Percentiles rank a stretch among this genome's conserved stretches.
These are phyloP conservation scores for Aspergillus carlsbadensis DNA, from an alignment of 495 filamentous ascomycete genomes.

Conservation along the genomic window DNA sequence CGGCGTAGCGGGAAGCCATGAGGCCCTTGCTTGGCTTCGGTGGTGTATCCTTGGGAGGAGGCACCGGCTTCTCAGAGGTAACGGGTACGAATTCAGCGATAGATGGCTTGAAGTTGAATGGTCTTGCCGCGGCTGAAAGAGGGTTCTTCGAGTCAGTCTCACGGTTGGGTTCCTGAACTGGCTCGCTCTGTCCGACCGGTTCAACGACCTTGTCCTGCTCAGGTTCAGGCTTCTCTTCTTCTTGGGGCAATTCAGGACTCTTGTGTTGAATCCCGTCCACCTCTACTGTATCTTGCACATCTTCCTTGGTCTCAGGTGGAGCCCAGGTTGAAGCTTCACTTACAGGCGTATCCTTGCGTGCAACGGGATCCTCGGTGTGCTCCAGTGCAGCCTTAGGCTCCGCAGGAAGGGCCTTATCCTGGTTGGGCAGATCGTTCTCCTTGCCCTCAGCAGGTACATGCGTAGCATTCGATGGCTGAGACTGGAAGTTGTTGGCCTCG, in stretches of 20 bases:
- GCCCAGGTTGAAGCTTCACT: conserved; percentile 45
- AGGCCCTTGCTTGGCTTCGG: conserved; percentile 25
- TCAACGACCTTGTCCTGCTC: background rate
- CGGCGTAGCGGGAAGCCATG: conserved; percentile 42
- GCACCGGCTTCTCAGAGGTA: conserved; percentile 31
- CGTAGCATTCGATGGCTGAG: conserved; percentile 26
- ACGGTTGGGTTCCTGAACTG: conserved; percentile 22
- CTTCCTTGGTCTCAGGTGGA: conserved; percentile 42
- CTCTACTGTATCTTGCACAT: conserved; percentile 35
- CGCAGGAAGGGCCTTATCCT: background rate
- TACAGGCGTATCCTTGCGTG: conserved; percentile 33
- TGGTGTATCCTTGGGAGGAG: conserved; percentile 7
- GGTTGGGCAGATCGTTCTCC: conserved; percentile 40
- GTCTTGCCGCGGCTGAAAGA: conserved; percentile 65
- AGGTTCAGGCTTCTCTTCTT: conserved; percentile 4
- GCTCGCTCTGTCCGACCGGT: conserved; percentile 6
- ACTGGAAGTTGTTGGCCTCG: conserved; percentile 41
- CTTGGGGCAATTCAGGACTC: conserved; percentile 2
- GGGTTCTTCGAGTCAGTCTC: conserved; percentile 27
- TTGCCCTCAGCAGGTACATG: conserved; percentile 42
- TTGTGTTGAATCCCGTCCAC: conserved; percentile 14
- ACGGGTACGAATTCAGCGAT: conserved; percentile 46
- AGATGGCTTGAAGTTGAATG: conserved; percentile 62
- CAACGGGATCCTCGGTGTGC: conserved; percentile 25
- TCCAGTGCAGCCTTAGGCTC: background rate